A percentile compares a stretch with the other conserved stretches of the same genome.
Conservation (phyloP, 768 basidiomycete genomes). For the Tricholoma saponaceum region DNA sequence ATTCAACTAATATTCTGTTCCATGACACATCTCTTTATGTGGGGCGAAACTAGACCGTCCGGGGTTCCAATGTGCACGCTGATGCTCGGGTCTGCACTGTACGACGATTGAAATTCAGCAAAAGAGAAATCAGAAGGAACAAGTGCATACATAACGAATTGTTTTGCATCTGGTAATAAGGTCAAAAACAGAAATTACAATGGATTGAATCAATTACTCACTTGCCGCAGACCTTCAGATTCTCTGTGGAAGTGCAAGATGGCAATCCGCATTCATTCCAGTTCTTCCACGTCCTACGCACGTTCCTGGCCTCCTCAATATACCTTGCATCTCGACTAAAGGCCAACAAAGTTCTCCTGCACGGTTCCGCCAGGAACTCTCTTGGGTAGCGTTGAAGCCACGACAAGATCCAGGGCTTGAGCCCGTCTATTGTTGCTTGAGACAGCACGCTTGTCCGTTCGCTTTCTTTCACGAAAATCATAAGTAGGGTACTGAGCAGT, state of each 20-base stretch:
- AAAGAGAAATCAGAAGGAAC: too few species aligned
- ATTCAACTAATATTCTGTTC: conserved; percentile 12
- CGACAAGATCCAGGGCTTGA: conserved; percentile 3
- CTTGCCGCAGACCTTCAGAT: conserved; percentile 10
- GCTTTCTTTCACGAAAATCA: conserved; percentile 8
- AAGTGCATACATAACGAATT: conserved; percentile 8
- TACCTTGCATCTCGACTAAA: neutral
- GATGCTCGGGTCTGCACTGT: conserved; percentile 24
- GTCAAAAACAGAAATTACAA: neutral
- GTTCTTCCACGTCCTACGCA: conserved; percentile 7
- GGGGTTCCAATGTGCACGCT: conserved; percentile 20
- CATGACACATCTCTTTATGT: conserved; percentile 18
- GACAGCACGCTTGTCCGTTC: conserved; percentile 4
- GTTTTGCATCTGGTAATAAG: conserved; percentile 11
- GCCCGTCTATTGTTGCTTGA: neutral
- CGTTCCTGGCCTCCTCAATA: neutral
- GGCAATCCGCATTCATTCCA: conserved; percentile 13
- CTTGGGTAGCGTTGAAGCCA: conserved; percentile 6
- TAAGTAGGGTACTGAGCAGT: conserved; percentile 8
- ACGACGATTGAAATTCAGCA: neutral
- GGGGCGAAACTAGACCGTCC: neutral
- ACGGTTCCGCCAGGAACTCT: neutral
- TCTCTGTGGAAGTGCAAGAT: conserved; percentile 2
- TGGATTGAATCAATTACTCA: neutral
- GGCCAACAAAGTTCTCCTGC: neutral